Conservation (phyloP, 768 basidiomycete species). For the Tremella fuciformis region DNA sequence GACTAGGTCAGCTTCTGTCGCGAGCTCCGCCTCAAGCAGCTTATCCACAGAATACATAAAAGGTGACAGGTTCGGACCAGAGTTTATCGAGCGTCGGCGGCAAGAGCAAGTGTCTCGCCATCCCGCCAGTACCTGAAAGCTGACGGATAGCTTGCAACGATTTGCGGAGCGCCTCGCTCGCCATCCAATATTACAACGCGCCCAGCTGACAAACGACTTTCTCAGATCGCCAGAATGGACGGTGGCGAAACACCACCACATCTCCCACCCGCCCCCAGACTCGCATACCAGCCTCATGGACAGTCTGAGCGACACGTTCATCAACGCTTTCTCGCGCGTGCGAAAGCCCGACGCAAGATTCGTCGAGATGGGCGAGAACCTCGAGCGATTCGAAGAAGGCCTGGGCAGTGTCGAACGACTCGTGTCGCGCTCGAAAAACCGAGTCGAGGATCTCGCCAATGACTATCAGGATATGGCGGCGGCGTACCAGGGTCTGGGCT, state of each 20-base stretch:
- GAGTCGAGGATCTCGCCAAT: constrained; percentile 86
- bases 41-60: constrained; percentile 79
- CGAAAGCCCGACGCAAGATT: constrained; percentile 97
- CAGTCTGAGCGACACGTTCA: constrained; percentile 88
- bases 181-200: constrained; percentile 89
- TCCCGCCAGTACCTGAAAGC: neutral
- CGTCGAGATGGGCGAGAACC: constrained; percentile 79
- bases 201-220: constrained; percentile 86
- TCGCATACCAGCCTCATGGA: constrained; percentile 69
- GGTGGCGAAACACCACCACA: constrained; percentile 94
- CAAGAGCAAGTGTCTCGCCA: constrained; percentile 64
- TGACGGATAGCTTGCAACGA: constrained; percentile 69
- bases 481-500: constrained; percentile 93
- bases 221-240: constrained; percentile 99
- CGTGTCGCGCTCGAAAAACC: constrained; percentile 70
- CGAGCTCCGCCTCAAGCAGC: neutral
- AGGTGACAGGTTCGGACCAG: constrained; percentile 92
- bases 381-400: constrained; percentile 98
- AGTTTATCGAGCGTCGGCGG: constrained; percentile 92
- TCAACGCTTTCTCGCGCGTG: constrained; percentile 93
- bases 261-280: constrained; percentile 77
- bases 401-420: constrained; percentile 73
- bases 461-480: constrained; percentile 98
- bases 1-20: constrained; percentile 66
- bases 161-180: constrained; percentile 87